Evolutionary conservation across 108 stramenopile genomes (phyloP).

Genomic region (Cylindrotheca fusiformis): DNA sequence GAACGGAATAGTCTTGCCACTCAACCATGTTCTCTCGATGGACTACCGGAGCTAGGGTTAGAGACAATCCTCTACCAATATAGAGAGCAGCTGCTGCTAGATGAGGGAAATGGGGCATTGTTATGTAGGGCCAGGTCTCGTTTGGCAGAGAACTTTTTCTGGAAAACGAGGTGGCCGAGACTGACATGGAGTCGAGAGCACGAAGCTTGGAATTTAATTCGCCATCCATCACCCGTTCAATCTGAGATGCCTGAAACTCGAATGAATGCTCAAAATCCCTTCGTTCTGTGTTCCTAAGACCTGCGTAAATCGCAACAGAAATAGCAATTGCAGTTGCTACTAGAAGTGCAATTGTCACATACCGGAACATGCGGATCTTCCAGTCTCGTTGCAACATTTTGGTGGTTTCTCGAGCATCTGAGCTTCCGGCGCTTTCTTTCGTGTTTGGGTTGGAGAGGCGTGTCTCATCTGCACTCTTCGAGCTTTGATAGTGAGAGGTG

Average conservation of each 20-base stretch:
- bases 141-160: background rate
- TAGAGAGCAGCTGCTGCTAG: background rate
- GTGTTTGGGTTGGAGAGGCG: background rate
- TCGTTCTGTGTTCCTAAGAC: background rate
- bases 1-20: background rate
- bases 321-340: background rate
- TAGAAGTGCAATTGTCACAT: background rate
- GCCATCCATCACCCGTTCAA: background rate
- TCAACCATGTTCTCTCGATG: background rate
- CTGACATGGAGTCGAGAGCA: background rate
- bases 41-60: background rate
- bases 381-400: background rate
- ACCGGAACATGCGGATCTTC: background rate
- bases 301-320: background rate
- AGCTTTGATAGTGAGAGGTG: background rate
- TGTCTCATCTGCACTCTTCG: background rate
- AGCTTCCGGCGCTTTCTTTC: background rate
- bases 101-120: background rate
- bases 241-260: background rate
- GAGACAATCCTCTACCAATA: background rate
- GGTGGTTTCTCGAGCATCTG: background rate
- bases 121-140: background rate
- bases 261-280: background rate
- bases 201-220: background rate
- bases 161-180: background rate